Conservation (phyloP, 2,329 filamentous ascomycete species). For the Diaporthe ampelina region DNA sequence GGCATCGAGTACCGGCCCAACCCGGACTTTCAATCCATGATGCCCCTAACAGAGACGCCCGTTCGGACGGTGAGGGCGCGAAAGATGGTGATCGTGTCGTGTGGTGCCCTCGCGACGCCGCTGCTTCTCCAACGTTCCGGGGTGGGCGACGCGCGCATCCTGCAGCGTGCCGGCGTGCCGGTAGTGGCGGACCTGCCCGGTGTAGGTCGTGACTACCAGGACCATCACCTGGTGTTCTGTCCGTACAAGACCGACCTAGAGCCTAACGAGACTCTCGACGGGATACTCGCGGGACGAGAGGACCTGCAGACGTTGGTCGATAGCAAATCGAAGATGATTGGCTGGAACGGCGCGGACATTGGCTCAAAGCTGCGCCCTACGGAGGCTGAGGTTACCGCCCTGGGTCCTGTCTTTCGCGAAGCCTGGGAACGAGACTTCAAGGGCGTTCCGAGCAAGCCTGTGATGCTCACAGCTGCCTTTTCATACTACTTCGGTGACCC, state of each 20-base stretch:
- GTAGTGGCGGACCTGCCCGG: slow-evolving; percentile 64
- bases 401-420: slow-evolving; percentile 63
- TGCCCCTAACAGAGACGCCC: slow-evolving; percentile 41
- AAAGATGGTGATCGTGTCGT: slow-evolving; percentile 65
- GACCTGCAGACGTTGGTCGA: slow-evolving; percentile 44
- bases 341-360: slow-evolving; percentile 69
- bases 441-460: slow-evolving; percentile 44
- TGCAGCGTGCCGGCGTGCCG: slow-evolving; percentile 59
- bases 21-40: slow-evolving; percentile 53
- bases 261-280: slow-evolving; percentile 59
- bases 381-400: slow-evolving; percentile 61
- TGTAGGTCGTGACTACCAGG: slow-evolving; percentile 67
- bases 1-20: slow-evolving; percentile 70
- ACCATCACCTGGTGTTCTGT: slow-evolving; percentile 66
- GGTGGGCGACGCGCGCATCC: slow-evolving; percentile 64
- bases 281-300: slow-evolving; percentile 45
- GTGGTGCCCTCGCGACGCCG: slow-evolving; percentile 67
- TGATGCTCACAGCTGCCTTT: slow-evolving; percentile 44
- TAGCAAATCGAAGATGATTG: slow-evolving; percentile 54
- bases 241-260: slow-evolving; percentile 62
- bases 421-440: slow-evolving; percentile 67
- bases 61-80: slow-evolving; percentile 61
- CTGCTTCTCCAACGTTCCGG: slow-evolving; percentile 73
- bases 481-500: slow-evolving; percentile 14
- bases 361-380: slow-evolving; percentile 67